Evolutionary conservation across 2,329 filamentous ascomycete genomes (phyloP).

Genomic region (Calonectria henricotiae): DNA sequence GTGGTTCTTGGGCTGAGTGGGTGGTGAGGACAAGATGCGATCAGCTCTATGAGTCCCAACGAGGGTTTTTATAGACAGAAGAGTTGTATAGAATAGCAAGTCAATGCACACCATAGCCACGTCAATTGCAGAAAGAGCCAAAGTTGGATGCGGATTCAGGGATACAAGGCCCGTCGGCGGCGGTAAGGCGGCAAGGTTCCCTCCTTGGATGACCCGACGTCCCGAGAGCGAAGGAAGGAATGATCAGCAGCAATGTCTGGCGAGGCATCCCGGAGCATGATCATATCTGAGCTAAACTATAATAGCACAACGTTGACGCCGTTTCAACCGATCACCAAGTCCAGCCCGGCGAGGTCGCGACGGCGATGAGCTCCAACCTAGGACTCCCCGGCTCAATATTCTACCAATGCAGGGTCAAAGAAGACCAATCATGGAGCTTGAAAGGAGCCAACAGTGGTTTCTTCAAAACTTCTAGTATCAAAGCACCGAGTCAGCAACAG

Average conservation of each 20-base stretch:
- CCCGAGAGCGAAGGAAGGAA: conserved; percentile 3
- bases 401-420: neutral
- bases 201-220: conserved; percentile 16
- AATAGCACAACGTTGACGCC: conserved; percentile 13
- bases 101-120: neutral
- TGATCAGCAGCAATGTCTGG: conserved; percentile 4
- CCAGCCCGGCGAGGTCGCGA: neutral
- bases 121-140: neutral
- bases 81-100: neutral
- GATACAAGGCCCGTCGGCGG: conserved; percentile 1
- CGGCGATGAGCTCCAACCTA: neutral
- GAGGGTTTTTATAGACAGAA: neutral
- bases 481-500: neutral
- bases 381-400: neutral
- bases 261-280: conserved; percentile 1
- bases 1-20: neutral
- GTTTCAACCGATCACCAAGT: conserved; percentile 12
- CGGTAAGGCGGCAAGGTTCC: neutral
- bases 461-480: neutral
- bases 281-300: conserved; percentile 17
- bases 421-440: neutral
- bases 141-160: neutral
- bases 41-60: no score
- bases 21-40: neutral
- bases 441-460: no score